Evolutionary conservation across 108 stramenopile genomes (phyloP), one percentile per base, ranked within the genome.

Genomic region (Stephanodiscus triporus): DNA sequence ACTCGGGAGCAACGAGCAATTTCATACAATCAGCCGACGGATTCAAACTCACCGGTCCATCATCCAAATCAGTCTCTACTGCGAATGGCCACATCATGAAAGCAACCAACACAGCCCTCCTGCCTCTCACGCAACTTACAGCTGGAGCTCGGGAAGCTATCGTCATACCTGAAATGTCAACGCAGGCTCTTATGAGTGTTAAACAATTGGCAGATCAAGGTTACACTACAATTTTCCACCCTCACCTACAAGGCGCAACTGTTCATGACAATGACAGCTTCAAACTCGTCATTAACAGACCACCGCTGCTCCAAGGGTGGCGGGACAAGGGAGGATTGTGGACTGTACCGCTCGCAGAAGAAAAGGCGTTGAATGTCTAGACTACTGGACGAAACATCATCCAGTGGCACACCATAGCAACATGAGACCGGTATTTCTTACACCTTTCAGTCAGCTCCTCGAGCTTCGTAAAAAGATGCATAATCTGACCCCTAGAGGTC

Each of bases 211-310:
- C n/a, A 45, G 43, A 45, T 45, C 10, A 45, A 13, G 43, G 43
- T 8, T 61, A 23, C 16, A 61, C 26, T 6, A 61, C 60, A 6
- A 61, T 61, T 61, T 61, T 61, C 27, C 60, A 61, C 16, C 60
- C 60, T 10, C n/a, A 37, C 62, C 32, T 37, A 14, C 9, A 43
- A 24, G 63, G n/a, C n/a, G n/a, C n/a, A n/a, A n/a, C n/a, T n/a
- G n/a, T n/a, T n/a, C n/a, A n/a, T n/a, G n/a, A n/a, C 38, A 13
- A 19, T 13, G 38, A 9, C 17, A 43, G 24, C 24, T 9, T 42
- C 20, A 42, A 20, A 42, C 13, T 22, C 1, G 24, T 8, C 43
- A 19, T 5, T 23, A 43, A 1, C 0, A 42, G 10, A 11, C 24
- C 42, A n/a, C 63, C 7, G 11, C 3, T 63, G 10, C 36, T 63